Conservation (phyloP, 2,329 filamentous ascomycete genomes). For the Talaromyces albobiverticillius region DNA sequence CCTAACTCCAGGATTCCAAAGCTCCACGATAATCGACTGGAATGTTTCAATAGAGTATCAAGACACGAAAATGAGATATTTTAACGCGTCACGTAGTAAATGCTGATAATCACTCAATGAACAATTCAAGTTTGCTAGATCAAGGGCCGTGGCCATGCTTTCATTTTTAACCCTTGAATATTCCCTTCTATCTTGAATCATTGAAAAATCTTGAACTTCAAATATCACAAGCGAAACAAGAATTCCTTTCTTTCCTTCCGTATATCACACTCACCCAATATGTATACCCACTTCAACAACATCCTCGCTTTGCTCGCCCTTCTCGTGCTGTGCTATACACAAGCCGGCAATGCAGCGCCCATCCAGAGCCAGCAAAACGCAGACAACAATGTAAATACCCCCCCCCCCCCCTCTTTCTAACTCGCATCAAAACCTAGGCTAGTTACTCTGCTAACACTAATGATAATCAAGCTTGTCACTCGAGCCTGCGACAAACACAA, state of each 20-base stretch:
- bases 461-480: too few relatives aligned
- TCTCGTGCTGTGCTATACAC: not conserved
- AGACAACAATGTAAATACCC: not conserved
- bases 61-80: not conserved
- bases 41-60: too few relatives aligned
- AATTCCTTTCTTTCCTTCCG: not conserved
- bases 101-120: too few relatives aligned
- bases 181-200: not conserved
- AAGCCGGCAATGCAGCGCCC: not conserved
- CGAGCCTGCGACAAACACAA: too few relatives aligned
- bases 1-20: too few relatives aligned
- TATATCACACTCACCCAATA: not conserved
- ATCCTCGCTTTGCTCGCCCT: not conserved
- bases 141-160: not conserved
- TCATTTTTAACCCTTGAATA: not conserved
- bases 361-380: not conserved
- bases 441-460: too few relatives aligned
- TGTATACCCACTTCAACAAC: not conserved
- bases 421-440: too few relatives aligned
- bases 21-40: too few relatives aligned
- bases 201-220: not conserved
- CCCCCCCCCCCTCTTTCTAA: too few relatives aligned
- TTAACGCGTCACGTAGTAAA: too few relatives aligned
- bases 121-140: too few relatives aligned
- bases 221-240: not conserved